These are phyloP conservation scores for Penicillium decumbens DNA, from an alignment of 2,329 filamentous ascomycete species.

Conservation along the genomic window DNA sequence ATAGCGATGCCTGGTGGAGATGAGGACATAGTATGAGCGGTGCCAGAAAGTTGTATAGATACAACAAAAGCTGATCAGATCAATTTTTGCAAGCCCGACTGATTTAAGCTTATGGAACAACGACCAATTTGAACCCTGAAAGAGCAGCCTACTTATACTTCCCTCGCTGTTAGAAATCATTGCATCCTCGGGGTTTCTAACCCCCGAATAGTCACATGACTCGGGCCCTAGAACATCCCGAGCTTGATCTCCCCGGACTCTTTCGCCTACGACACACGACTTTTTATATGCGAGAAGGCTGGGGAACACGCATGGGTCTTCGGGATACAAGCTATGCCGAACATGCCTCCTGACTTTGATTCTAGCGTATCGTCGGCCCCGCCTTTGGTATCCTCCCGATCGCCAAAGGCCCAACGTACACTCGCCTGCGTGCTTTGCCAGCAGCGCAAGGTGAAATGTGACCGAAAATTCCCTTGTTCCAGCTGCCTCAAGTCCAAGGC, in stretches of 20 bases:
- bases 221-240: neutral
- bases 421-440: constrained; percentile 65
- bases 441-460: constrained; percentile 70
- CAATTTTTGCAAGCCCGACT: neutral
- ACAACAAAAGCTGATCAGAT: neutral
- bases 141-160: neutral
- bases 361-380: neutral
- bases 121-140: neutral
- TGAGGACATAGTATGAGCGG: neutral
- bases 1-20: constrained; percentile 33
- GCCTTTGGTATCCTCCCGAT: neutral
- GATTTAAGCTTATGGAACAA: neutral
- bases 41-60: neutral
- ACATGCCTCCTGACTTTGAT: neutral
- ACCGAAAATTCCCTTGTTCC: constrained; percentile 66
- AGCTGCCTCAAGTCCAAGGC: constrained; percentile 61
- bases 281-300: neutral
- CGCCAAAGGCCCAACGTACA: constrained; percentile 11
- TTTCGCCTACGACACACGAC: neutral
- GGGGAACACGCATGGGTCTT: neutral
- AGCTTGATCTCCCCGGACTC: neutral
- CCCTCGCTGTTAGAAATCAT: neutral
- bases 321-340: neutral
- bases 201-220: neutral
- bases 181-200: neutral